Conservation (phyloP, 2,329 filamentous ascomycete genomes). For the Aspergillus tanneri region DNA sequence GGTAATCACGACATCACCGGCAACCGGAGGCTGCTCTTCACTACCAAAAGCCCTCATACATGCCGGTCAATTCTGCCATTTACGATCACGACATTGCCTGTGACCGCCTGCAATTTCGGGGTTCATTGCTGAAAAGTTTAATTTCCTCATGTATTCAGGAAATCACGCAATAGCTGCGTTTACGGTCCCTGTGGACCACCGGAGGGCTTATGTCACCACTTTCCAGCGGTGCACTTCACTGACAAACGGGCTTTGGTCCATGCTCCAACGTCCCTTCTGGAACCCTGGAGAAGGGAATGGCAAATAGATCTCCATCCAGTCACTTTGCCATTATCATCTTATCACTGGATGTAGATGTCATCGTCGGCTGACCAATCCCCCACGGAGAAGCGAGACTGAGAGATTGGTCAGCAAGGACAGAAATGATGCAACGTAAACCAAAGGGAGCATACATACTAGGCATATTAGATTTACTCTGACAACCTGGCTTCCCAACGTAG, state of each 20-base stretch:
- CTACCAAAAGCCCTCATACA: constrained; percentile 23
- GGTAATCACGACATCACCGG: constrained; percentile 36
- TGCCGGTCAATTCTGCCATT: constrained; percentile 27
- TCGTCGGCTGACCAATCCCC: too few species aligned
- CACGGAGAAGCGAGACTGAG: too few species aligned
- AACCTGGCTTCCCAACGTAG: too few species aligned
- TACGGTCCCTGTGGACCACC: constrained; percentile 20
- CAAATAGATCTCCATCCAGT: neutral
- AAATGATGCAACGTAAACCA: too few species aligned
- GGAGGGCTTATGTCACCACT: constrained; percentile 16
- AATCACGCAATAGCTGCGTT: constrained; percentile 44
- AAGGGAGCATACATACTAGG: too few species aligned
- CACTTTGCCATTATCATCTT: too few species aligned
- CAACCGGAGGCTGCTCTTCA: constrained; percentile 24
- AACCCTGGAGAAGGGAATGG: neutral
- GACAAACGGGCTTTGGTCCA: constrained; percentile 17
- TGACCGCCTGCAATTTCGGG: constrained; percentile 30
- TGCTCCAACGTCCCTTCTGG: neutral
- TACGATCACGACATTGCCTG: constrained; percentile 31
- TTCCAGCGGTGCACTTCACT: constrained; percentile 14
- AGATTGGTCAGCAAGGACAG: too few species aligned
- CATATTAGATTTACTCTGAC: too few species aligned
- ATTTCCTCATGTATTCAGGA: constrained; percentile 31
- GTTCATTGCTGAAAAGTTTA: constrained; percentile 26
- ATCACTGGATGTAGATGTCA: too few species aligned